A percentile compares a stretch with the other conserved stretches of the same genome.
Evolutionary conservation across 345 rosid genomes (phyloP).

Genomic region (Carallia pectinifolia): DNA sequence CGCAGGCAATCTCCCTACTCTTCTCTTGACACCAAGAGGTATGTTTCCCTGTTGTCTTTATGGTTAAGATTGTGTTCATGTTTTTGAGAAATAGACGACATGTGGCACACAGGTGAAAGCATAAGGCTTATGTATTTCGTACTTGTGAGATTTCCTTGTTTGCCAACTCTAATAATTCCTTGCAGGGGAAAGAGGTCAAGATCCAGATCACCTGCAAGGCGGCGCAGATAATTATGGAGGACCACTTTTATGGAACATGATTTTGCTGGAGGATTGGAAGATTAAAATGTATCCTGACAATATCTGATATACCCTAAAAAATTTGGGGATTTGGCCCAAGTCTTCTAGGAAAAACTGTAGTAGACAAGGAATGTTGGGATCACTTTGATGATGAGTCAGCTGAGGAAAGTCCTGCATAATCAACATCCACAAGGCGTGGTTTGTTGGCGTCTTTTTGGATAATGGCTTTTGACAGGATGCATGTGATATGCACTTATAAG

Average conservation of each 20-base stretch:
- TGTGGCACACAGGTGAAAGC: slow-evolving; percentile 60
- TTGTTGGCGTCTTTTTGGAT: background rate
- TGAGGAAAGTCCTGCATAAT: background rate
- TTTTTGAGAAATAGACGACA: slow-evolving; percentile 37
- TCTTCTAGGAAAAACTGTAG: background rate
- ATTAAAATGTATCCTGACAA: background rate
- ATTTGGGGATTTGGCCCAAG: background rate
- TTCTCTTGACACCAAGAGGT: slow-evolving; percentile 90
- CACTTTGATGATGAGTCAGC: background rate
- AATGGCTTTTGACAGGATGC: background rate
- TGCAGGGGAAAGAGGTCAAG: slow-evolving; percentile 71
- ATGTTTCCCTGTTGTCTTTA: slow-evolving; percentile 32
- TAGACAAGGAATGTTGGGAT: background rate
- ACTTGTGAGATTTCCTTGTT: slow-evolving; percentile 2
- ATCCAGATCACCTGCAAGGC: slow-evolving; percentile 73
- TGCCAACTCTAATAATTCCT: slow-evolving; percentile 13
- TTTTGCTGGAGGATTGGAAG: slow-evolving; percentile 5
- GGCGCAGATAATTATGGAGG: slow-evolving; percentile 36
- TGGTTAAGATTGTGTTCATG: slow-evolving; percentile 39
- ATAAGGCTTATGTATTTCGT: slow-evolving; percentile 14
- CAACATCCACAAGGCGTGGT: background rate
- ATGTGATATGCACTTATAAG: background rate
- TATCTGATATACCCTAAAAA: background rate
- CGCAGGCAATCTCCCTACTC: slow-evolving; percentile 95
- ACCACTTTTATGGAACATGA: background rate